phyloP scores from a whole-genome alignment of 192 early-diverging fungal genomes.

The Coemansia erecta region DNA sequence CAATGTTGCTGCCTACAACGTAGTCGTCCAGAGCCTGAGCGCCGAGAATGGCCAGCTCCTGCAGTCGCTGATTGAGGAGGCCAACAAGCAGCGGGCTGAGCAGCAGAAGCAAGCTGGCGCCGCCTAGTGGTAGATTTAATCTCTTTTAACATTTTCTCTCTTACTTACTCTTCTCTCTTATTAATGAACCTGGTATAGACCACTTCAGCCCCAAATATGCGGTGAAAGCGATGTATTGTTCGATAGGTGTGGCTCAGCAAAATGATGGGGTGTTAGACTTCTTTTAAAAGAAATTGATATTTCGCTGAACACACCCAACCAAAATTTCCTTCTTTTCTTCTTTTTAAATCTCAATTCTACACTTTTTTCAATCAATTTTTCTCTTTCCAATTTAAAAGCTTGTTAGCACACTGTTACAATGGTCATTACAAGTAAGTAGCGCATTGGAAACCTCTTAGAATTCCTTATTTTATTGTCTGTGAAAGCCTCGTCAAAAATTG shows the following conservation, averaged over 20 bases:
- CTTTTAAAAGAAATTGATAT: neutral
- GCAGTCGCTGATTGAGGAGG: constrained; percentile 42
- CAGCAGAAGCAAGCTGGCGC: constrained; percentile 9
- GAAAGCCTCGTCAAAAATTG: neutral
- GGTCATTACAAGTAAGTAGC: too few relatives aligned
- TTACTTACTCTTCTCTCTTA: neutral
- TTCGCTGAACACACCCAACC: neutral
- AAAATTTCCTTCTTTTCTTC: constrained; percentile 4
- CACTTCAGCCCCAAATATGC: neutral
- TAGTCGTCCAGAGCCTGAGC: constrained; percentile 33
- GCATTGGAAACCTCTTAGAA: too few relatives aligned
- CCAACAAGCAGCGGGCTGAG: constrained; percentile 30
- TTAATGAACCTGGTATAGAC: neutral
- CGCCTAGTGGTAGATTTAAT: constrained; percentile 2
- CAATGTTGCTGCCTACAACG: constrained; percentile 36
- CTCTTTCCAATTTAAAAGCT: neutral
- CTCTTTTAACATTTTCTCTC: neutral
- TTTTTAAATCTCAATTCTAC: constrained; percentile 7
- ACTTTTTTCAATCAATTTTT: constrained; percentile 1
- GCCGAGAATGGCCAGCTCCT: constrained; percentile 42
- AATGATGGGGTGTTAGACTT: neutral
- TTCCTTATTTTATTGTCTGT: neutral
- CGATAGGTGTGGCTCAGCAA: neutral
- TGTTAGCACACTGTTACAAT: too few relatives aligned
- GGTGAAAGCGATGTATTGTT: too few relatives aligned